Evolutionary conservation across 192 early-diverging fungal genomes (phyloP), one percentile per base, ranked within the genome.

Genomic region (Phlyctochytrium arcticum): DNA sequence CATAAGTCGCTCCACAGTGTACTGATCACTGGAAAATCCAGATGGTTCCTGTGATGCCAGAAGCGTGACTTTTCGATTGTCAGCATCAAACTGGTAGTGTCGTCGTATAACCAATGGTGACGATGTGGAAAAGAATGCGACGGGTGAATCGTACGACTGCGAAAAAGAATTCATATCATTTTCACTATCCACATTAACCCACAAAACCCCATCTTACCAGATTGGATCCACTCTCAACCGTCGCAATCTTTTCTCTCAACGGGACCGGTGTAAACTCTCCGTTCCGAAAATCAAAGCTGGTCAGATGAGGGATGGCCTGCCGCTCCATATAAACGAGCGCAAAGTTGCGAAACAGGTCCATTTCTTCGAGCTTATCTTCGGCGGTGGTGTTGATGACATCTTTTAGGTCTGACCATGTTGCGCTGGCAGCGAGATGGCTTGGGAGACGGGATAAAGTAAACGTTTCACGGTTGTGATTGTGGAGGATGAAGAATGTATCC

Each of bases 401-500:
- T 37, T 42, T 7, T 5, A 56, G 10, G 44, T 39, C 56, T 3
- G 12, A 10, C 54, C 54, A 59, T 23, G 54, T 26, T 8, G 56
- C 56, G 2, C 24, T 37, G 23, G 19, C 30, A 8, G 5, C 21
- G 21, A 26, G 48, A 36, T 36, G 19, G 19, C 48, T n/a, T 21
- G 17, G 30, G 33, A 67, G 44, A 27, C 6, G 37, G 30, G 36
- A 26, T 21, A 67, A 44, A 8, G 9, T 3, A 19, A 59, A 48
- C 10, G 21, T 59, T 37, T n/a, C 27, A n/a, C 35, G 23, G 8
- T 8, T 4, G 29, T 33, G 19, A 46, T 58, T 67, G 47, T 67
- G 53, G 26, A 67, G 56, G 8, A 67, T 39, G 56, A 33, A 67
- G 56, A 67, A 63, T 15, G 46, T n/a, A 26, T 48, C 44, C 61